Evolutionary conservation across 1,284 basidiomycete species (phyloP), one percentile per base, ranked within the genome.

Genomic region (Apiotrichum laibachii): DNA sequence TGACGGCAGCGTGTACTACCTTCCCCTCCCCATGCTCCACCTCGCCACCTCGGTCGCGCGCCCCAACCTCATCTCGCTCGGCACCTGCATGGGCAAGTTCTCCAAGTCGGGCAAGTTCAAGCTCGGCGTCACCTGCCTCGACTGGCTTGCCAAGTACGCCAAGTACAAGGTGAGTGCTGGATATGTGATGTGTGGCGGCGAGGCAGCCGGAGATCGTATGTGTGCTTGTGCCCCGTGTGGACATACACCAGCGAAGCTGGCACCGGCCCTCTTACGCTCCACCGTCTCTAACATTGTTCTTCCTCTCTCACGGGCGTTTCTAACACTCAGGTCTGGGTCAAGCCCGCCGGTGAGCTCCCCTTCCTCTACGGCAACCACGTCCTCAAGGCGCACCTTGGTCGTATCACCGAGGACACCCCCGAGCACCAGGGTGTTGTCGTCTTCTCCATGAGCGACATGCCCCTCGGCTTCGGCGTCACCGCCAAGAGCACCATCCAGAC

Each of bases 291-390:
- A 31, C 7, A 7, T 4, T 31, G 4, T 43, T 43, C 4, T 37
- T 16, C 45, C 22, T 9, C n/a, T 50, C 48, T 21, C 12, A 37
- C n/a, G 15, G n/a, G n/a, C n/a, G n/a, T n/a, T n/a, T n/a, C 48
- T 42, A 47, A 50, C 46, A 48, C n/a, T 26, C 67, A 96, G 94
- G 86, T 98, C 40, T 99, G 96, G 96, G 95, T 99, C 78, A 99
- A 99, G 79, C 89, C 94, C 16, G 96, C 99, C 65, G 96, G 96
- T 72, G 96, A 99, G 80, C 92, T 99, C 86, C 96, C 96, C 2
- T 99, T 97, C 82, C 80, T 99, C 52, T 99, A 99, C 72, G 96
- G 96, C 57, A 99, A 99, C 76, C 94, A 99, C 81, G 89, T 99
- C 62, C 86, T 98, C 66, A 99, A 99, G 80, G 96, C 96, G 34